Evolutionary conservation across 257 asterid species (phyloP).

Genomic region (Parsonsia alboflavescens): DNA sequence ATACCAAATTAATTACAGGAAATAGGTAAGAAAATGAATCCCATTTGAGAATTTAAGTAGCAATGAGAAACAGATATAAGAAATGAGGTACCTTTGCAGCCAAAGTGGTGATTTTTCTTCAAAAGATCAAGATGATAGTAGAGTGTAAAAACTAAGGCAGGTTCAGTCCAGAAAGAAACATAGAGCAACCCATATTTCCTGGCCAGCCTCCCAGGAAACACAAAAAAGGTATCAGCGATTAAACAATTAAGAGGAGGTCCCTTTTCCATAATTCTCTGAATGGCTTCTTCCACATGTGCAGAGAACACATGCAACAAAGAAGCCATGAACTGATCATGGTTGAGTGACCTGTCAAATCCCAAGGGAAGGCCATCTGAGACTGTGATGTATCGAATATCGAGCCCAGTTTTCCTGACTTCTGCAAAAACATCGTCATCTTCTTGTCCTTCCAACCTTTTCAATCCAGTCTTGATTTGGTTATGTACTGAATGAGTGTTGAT

Average conservation of each 20-base stretch:
- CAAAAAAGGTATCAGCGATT: conserved; percentile 44
- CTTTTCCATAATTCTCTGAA: too few species aligned
- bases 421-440: conserved; percentile 26
- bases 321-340: conserved; percentile 10
- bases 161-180: conserved; percentile 51
- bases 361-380: conserved; percentile 49
- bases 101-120: too few species aligned
- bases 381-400: conserved; percentile 47
- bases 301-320: conserved; percentile 28
- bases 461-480: conserved; percentile 21
- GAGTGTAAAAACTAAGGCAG: conserved; percentile 39
- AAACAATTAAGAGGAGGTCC: conserved; percentile 28
- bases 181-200: conserved; percentile 34
- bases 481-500: background rate
- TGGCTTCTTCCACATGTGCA: conserved; percentile 34
- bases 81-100: too few species aligned
- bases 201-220: too few species aligned
- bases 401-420: conserved; percentile 32
- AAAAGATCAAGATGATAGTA: conserved; percentile 40
- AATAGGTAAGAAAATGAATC: too few species aligned
- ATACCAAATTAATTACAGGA: too few species aligned
- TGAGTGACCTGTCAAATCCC: conserved; percentile 26
- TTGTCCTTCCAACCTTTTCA: background rate
- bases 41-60: too few species aligned
- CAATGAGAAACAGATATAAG: too few species aligned